Evolutionary conservation across 2,329 filamentous ascomycete genomes (phyloP), one percentile per base, ranked within the genome.

Genomic region (Colletotrichum lupini): DNA sequence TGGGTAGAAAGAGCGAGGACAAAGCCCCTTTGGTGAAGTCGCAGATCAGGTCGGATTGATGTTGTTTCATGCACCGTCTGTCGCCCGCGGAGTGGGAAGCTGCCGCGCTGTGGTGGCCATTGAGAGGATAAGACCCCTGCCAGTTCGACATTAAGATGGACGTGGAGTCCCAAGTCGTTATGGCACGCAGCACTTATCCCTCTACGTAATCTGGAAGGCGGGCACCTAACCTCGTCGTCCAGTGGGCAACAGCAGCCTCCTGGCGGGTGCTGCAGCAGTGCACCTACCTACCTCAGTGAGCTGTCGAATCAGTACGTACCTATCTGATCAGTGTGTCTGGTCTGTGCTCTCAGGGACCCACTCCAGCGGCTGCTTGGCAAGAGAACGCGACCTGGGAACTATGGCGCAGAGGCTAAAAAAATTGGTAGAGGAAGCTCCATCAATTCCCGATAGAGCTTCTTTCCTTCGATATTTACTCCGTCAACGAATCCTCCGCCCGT

Each of bases 401-500:
- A 73, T 70, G 60, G 71, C 46, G 67, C 71, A 73, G 58, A 73
- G 69, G 66, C 68, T 69, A 73, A 75, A 75, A 75, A 75, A 75
- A 75, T 75, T 75, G 74, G 73, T 75, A 75, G 68, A 64, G 67
- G 37, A 68, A 72, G 72, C 72, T 72, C 63, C 72, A 74, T 74
- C 68, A 55, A 72, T 74, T 72, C 68, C 68, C 57, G 46, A 64
- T 66, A 74, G 70, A 74, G 72, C 74, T 72, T 71, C 72, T 67
- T 63, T 65, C 67, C 42, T 67, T 67, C 56, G 70, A 74, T 68
- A 68, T 60, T 59, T 57, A 56, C 53, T 70, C 67, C 53, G 35
- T 56, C 71, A 70, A 66, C 70, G 60, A 70, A 66, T 30, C 35
- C 28, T 49, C 68, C 68, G 53, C 57, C 42, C 24, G 55, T 63